These are phyloP conservation scores for Kwoniella dejecticola DNA, from an alignment of 768 basidiomycete genomes.

Conservation along the genomic window DNA sequence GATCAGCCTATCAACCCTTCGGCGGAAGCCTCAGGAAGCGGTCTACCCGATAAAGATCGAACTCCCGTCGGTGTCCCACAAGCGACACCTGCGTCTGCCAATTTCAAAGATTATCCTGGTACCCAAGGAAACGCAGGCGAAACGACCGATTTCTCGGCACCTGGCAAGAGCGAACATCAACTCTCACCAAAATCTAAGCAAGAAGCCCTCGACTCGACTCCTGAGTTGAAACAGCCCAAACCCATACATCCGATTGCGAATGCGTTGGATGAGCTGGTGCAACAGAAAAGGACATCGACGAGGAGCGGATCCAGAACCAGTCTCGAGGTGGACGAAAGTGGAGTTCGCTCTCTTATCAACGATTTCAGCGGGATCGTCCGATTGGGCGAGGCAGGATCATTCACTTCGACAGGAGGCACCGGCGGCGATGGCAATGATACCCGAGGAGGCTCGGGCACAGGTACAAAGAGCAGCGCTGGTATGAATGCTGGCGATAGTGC, in stretches of 20 bases:
- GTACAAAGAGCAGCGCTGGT: neutral
- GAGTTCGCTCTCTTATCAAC: slow-evolving; percentile 27
- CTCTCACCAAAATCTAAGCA: neutral
- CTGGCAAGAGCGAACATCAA: neutral
- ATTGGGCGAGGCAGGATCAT: slow-evolving; percentile 29
- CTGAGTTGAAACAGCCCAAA: slow-evolving; percentile 22
- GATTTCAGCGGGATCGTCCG: slow-evolving; percentile 48
- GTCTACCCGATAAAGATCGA: slow-evolving; percentile 32
- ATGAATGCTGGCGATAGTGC: neutral
- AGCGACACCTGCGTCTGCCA: slow-evolving; percentile 19
- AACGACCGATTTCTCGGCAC: slow-evolving; percentile 23
- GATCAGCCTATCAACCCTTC: slow-evolving; percentile 31
- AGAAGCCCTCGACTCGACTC: neutral
- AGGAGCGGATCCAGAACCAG: slow-evolving; percentile 3
- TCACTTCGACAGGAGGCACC: slow-evolving; percentile 4
- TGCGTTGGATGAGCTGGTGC: slow-evolving; percentile 20
- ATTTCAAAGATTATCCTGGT: slow-evolving; percentile 35
- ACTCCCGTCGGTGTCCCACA: slow-evolving; percentile 45
- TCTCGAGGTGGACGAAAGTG: slow-evolving; percentile 35
- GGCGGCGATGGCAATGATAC: slow-evolving; percentile 21
- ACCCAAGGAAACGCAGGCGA: slow-evolving; percentile 12
- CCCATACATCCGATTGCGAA: slow-evolving; percentile 14
- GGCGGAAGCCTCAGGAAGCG: slow-evolving; percentile 31
- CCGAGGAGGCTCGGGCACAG: slow-evolving; percentile 4
- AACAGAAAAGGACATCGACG: slow-evolving; percentile 6